Base-by-base conservation (phyloP, 495 filamentous ascomycete species). In the Lophiotrema nucula region DNA sequence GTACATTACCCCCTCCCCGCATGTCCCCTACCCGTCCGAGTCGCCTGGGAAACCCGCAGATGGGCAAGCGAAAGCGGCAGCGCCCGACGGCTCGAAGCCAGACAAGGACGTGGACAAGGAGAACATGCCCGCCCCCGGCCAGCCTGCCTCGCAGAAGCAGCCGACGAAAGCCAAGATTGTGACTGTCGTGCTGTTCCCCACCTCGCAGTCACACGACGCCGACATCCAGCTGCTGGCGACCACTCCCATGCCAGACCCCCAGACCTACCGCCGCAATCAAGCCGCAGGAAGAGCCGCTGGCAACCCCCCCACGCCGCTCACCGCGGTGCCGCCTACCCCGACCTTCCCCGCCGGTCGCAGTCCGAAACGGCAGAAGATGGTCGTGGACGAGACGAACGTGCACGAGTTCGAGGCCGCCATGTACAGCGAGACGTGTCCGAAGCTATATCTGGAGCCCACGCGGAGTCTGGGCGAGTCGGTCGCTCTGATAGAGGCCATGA, bases 141-240 rank as follows among this genome's bases (percentile, higher is more conserved):
- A 72, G 19, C 74, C 72, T 5, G 53, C 59, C 25, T 78, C 79
- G 37, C 79, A 81, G 25, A 81, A 78, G 58, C 72, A 77, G 39
- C 51, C 63, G 19, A 39, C 67, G 1, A 67, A 77, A 1, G 81
- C 83, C 24, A 85, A 80, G 49, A 76, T 92, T 12, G 83, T 78
- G 1, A 84, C 86, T 33, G 91, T 97, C 25, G 92, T 97, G 4
- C 83, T 97, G 13, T 89, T 89, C 53, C 90, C 95, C 6, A 97
- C 93, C 0, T 76, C 82, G 11, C 81, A 88, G 49, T 89, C 82
- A 28, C 68, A 88, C 31, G 80, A 89, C 48, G 77, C 79, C 37
- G 92, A 97, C 64, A 76, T 96, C 46, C 78, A 81, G 39, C 78
- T 93, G 28, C 84, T 92, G 51, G 85, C 87, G 0, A 83, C 80